Percentiles rank a stretch among this genome's conserved stretches.
phyloP scores from a whole-genome alignment of 257 asterid genomes.

The Nemophila menziesii region DNA sequence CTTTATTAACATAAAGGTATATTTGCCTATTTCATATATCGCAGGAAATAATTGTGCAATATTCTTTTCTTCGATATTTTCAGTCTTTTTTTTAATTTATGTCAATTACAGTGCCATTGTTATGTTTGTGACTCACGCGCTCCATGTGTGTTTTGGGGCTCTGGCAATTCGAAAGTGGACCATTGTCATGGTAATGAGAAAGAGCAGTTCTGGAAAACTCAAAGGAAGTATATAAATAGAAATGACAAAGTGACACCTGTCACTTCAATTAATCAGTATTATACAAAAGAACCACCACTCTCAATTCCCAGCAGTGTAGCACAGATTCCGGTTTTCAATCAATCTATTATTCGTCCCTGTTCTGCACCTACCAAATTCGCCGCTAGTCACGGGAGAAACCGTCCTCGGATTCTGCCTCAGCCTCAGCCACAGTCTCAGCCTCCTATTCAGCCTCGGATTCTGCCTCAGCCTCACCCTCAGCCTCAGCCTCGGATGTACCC shows the following conservation, averaged over 20 bases:
- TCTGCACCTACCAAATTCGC: too few species aligned
- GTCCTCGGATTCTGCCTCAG: too few species aligned
- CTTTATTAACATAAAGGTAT: too few species aligned
- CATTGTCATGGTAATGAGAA: conserved; percentile 92
- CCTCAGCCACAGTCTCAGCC: too few species aligned
- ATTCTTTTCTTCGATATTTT: conserved; percentile 5
- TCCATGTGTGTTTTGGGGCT: conserved; percentile 74
- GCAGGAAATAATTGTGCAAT: background rate
- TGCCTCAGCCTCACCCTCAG: too few species aligned
- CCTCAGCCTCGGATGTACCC: too few species aligned
- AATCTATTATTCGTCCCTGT: too few species aligned
- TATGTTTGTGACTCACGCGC: conserved; percentile 82
- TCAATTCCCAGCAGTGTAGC: too few species aligned
- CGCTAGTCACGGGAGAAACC: too few species aligned
- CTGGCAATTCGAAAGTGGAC: conserved; percentile 29
- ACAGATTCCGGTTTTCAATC: conserved; percentile 18
- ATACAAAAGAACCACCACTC: conserved; percentile 9
- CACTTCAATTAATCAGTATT: conserved; percentile 12
- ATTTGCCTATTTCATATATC: too few species aligned
- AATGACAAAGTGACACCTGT: conserved; percentile 15
- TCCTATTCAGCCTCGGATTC: too few species aligned
- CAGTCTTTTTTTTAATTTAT: conserved; percentile 6
- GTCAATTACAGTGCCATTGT: conserved; percentile 84
- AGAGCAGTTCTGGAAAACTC: conserved; percentile 53
- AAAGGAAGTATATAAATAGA: conserved; percentile 42